phyloP scores from a whole-genome alignment of 164 flowering plant genomes.

The Nymphaea thermarum region DNA sequence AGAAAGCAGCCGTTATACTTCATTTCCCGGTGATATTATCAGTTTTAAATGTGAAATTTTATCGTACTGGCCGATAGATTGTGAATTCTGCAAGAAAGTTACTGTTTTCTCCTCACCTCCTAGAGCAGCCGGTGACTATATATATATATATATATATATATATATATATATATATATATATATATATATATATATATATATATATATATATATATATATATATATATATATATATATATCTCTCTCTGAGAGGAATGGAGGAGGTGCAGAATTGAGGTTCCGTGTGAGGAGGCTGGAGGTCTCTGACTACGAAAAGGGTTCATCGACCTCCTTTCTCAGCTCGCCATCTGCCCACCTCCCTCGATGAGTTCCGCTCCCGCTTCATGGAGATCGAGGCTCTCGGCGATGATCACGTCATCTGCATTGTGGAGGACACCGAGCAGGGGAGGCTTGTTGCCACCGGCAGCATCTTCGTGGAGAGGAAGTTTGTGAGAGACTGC shows the following conservation, averaged over 20 bases:
- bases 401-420: slow-evolving; percentile 68
- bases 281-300: slow-evolving; percentile 42
- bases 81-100: too few species aligned
- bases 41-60: too few species aligned
- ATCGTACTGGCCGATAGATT: too few species aligned
- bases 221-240: too few species aligned
- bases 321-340: slow-evolving; percentile 54
- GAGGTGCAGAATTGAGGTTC: slow-evolving; percentile 1
- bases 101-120: too few species aligned
- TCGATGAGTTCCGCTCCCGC: slow-evolving; percentile 45
- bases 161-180: too few species aligned
- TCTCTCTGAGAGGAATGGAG: not conserved
- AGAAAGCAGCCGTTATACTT: too few species aligned
- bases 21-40: too few species aligned
- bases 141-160: too few species aligned
- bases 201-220: too few species aligned
- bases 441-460: slow-evolving; percentile 56
- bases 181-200: too few species aligned
- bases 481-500: slow-evolving; percentile 68
- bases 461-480: slow-evolving; percentile 70
- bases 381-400: slow-evolving; percentile 39
- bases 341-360: slow-evolving; percentile 52
- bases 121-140: too few species aligned
- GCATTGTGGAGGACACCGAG: slow-evolving; percentile 58
- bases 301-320: slow-evolving; percentile 69